Conservation (phyloP, 345 rosid genomes). For the Lenwebbia sp. region DNA sequence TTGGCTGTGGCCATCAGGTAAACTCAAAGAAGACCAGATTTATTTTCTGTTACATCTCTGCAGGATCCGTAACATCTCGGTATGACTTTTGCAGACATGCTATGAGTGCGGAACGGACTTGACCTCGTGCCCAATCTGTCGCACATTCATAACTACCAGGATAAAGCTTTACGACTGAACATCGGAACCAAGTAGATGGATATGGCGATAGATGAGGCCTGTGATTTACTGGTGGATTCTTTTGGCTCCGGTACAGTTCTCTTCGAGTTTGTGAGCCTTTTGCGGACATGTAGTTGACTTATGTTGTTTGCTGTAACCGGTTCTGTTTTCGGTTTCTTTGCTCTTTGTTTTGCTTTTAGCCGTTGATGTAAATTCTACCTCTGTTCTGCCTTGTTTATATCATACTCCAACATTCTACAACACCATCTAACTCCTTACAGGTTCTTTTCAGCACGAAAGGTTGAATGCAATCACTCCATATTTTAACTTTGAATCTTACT, state of each 20-base stretch:
- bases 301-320: neutral
- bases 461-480: neutral
- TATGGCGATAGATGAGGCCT: neutral
- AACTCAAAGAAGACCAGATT: neutral
- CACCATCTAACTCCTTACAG: neutral
- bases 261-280: neutral
- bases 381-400: neutral
- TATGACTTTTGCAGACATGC: slow-evolving; percentile 18
- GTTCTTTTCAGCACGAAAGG: neutral
- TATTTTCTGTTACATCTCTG: neutral
- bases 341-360: neutral
- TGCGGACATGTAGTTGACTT: neutral
- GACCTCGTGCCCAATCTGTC: slow-evolving; percentile 20
- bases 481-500: neutral
- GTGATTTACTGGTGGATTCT: neutral
- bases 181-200: neutral
- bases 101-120: slow-evolving; percentile 23
- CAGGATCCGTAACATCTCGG: neutral
- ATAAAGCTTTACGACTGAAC: slow-evolving; percentile 15
- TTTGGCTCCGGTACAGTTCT: neutral
- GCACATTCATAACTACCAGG: slow-evolving; percentile 9
- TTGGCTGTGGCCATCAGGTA: slow-evolving; percentile 37
- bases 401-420: neutral
- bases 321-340: neutral
- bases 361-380: neutral